These are phyloP conservation scores for Zygosaccharomyces gambellarensis DNA, from an alignment of 805 yeast species.

Conservation along the genomic window DNA sequence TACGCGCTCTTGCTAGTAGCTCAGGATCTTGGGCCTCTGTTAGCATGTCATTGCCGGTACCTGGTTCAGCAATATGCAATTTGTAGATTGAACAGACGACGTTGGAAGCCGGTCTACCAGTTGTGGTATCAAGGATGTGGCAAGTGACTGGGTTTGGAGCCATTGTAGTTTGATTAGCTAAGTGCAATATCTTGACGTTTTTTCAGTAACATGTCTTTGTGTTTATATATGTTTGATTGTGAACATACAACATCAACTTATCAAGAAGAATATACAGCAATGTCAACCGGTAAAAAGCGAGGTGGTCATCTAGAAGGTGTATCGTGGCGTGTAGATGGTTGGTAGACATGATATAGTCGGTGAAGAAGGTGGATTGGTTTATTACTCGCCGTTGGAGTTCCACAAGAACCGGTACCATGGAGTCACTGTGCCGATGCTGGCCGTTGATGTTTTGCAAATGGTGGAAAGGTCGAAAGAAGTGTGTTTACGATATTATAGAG, in stretches of 20 bases:
- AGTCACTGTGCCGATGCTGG: slow-evolving; percentile 7
- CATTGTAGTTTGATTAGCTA: background rate
- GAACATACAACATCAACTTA: background rate
- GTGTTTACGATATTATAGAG: slow-evolving; percentile 9
- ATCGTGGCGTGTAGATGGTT: slow-evolving; percentile 4
- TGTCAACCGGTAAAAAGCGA: background rate
- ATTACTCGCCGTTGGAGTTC: slow-evolving; percentile 36
- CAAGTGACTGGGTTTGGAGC: slow-evolving; percentile 65
- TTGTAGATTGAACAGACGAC: slow-evolving; percentile 61
- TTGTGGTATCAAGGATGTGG: slow-evolving; percentile 80
- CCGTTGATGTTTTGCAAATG: slow-evolving; percentile 9
- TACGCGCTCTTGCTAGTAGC: slow-evolving; percentile 63
- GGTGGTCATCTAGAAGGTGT: background rate
- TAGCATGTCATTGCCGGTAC: slow-evolving; percentile 19
- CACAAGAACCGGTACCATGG: slow-evolving; percentile 25
- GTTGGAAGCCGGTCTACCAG: slow-evolving; percentile 75
- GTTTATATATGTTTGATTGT: background rate
- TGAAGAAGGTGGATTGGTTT: slow-evolving; percentile 26
- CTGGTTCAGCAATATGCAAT: slow-evolving; percentile 22
- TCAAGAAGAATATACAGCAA: background rate
- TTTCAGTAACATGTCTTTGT: background rate
- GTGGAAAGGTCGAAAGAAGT: slow-evolving; percentile 10
- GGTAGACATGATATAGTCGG: slow-evolving; percentile 19
- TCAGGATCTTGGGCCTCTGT: slow-evolving; percentile 28
- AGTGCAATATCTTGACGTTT: background rate